Conservation (phyloP, 768 basidiomycete genomes). For the Lentinus brumalis region DNA sequence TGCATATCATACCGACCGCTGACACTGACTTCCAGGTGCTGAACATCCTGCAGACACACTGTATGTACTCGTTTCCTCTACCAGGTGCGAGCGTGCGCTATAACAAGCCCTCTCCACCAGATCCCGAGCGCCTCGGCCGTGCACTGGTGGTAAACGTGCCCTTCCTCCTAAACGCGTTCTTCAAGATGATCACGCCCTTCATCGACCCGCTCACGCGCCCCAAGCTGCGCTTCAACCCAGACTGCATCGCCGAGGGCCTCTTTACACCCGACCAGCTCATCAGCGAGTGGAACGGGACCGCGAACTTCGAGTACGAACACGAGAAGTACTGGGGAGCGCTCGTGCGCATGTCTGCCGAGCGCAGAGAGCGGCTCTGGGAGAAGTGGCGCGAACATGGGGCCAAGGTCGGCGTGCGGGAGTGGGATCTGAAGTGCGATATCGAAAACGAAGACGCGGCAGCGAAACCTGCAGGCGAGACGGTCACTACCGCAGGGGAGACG, state of each 20-base stretch:
- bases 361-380: conserved; percentile 49
- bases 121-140: conserved; percentile 81
- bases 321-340: conserved; percentile 74
- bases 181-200: conserved; percentile 77
- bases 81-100: neutral
- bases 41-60: conserved; percentile 76
- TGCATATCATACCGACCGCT: neutral
- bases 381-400: conserved; percentile 74
- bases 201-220: conserved; percentile 80
- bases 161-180: conserved; percentile 72
- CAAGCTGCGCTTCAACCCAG: conserved; percentile 78
- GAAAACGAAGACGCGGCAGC: conserved; percentile 7
- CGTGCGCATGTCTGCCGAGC: conserved; percentile 52
- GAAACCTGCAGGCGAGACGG: neutral
- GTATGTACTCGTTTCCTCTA: conserved; percentile 2
- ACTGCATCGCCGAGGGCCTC: conserved; percentile 63
- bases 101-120: conserved; percentile 1
- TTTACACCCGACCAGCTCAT: conserved; percentile 74
- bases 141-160: conserved; percentile 82
- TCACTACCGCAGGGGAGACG: neutral
- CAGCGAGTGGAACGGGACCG: conserved; percentile 68
- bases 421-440: conserved; percentile 63
- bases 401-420: conserved; percentile 73
- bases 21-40: conserved; percentile 22
- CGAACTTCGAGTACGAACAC: conserved; percentile 73